Percentiles rank a stretch among this genome's conserved stretches.
phyloP scores from a whole-genome alignment of 2,329 filamentous ascomycete species.

The Xylariaceae sp. region DNA sequence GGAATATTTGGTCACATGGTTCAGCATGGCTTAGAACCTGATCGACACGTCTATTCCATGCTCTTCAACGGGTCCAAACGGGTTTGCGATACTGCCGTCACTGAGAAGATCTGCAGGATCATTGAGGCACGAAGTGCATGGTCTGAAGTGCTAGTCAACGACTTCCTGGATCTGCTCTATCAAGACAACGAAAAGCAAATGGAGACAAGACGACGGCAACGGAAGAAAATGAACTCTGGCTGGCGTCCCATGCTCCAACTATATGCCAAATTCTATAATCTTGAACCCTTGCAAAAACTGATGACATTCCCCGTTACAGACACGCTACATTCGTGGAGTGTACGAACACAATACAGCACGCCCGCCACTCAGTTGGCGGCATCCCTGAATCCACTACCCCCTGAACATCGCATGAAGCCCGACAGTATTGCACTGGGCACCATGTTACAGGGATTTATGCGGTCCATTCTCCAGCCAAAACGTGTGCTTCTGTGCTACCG shows the following conservation, averaged over 20 bases:
- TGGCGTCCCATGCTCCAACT: conserved; percentile 44
- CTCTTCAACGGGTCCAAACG: conserved; percentile 67
- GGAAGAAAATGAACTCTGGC: conserved; percentile 36
- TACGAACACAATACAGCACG: conserved; percentile 14
- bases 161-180: conserved; percentile 49
- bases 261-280: conserved; percentile 45
- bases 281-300: conserved; percentile 41
- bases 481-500: conserved; percentile 41
- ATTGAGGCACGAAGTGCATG: conserved; percentile 45
- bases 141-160: conserved; percentile 44
- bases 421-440: conserved; percentile 25
- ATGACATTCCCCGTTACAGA: conserved; percentile 27
- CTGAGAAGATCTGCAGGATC: conserved; percentile 51
- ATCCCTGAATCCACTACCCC: conserved; percentile 20
- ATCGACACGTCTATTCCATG: conserved; percentile 61
- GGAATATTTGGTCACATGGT: conserved; percentile 60
- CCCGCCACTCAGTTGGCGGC: conserved; percentile 15
- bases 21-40: conserved; percentile 54
- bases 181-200: conserved; percentile 37
- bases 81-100: conserved; percentile 46
- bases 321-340: conserved; percentile 9
- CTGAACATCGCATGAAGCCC: conserved; percentile 25
- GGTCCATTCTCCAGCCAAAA: conserved; percentile 22
- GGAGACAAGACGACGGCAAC: conserved; percentile 26
- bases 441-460: conserved; percentile 29